Evolutionary conservation across 495 filamentous ascomycete genomes (phyloP), one percentile per base, ranked within the genome.

Genomic region (Geopyxis carbonaria): DNA sequence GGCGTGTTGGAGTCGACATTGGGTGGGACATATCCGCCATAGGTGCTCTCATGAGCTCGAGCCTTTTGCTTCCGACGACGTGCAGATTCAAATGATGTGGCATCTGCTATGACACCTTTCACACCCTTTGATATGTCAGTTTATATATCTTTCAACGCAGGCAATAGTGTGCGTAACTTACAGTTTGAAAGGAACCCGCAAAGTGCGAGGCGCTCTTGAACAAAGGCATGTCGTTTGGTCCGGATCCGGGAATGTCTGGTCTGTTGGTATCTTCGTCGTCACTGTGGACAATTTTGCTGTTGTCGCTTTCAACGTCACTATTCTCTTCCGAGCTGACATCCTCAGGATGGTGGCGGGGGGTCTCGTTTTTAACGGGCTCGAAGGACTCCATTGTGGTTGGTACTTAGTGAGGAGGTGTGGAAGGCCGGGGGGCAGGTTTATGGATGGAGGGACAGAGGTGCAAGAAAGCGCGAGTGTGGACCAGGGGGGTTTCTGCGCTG

Each of bases 31-130:
- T 46, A 54, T 22, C 46, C 51, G 11, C 28, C 40, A 30, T 45
- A 39, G 41, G 38, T 7, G 32, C 56, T 46, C 21, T 51, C 45
- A 43, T 50, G 53, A 35, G 30, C 41, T 47, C 38, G 5, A 25
- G 35, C 48, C 53, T 13, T 56, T 31, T 59, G 61, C 59, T 62
- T 64, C 63, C 68, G 67, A 47, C 76, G 78, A 36, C 73, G 73
- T 8, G 86, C 83, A 38, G 75, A 72, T 59, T 94, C 85, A 54
- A 86, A 95, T 38, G 80, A 76, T 45, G 80, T 72, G 18, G 89
- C 89, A 55, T 97, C 89, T 47, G 91, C 85, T 45, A 97, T 94
- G 58, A 97, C 89, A 47, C 89, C 89, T 63, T 95, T 95, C 40
- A 93, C 91, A 19, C 89, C 89, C n/a, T 91, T 91, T 8, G 18